phyloP scores from a whole-genome alignment of 805 yeast genomes.

The Yamadazyma kitorensis region DNA sequence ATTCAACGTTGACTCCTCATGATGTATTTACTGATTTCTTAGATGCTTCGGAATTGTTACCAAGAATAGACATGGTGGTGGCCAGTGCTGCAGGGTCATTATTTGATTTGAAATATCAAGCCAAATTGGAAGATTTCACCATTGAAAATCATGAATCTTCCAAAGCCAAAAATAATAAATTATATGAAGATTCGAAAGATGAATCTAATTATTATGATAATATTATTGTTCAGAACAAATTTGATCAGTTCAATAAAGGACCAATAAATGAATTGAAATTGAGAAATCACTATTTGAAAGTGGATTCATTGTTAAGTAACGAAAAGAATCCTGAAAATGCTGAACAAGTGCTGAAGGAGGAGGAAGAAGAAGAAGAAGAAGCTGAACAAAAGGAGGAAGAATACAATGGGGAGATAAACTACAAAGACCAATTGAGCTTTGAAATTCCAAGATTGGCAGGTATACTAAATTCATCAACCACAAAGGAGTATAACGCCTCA shows the following conservation, averaged over 20 bases:
- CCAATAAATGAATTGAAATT: neutral
- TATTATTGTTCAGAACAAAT: conserved; percentile 1
- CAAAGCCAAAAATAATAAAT: neutral
- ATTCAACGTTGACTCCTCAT: conserved; percentile 30
- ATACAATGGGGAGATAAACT: no score
- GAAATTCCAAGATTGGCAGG: neutral
- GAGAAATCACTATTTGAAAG: neutral
- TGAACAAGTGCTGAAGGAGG: conserved; percentile 3
- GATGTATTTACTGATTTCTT: conserved; percentile 36
- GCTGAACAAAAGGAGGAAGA: conserved; percentile 1
- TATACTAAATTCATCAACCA: neutral
- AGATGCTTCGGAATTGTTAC: conserved; percentile 34
- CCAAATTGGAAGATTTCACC: conserved; percentile 31
- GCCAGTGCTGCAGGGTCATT: conserved; percentile 47
- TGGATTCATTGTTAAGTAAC: conserved; percentile 2
- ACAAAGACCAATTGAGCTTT: no score
- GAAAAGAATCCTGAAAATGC: neutral
- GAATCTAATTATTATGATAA: conserved; percentile 4
- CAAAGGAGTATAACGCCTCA: neutral
- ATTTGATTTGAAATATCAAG: conserved; percentile 33
- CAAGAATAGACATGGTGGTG: conserved; percentile 42
- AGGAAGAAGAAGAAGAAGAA: conserved; percentile 6
- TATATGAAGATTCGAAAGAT: neutral
- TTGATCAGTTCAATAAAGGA: conserved; percentile 2
- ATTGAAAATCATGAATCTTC: conserved; percentile 12